Evolutionary conservation across 164 flowering plant genomes (phyloP), one percentile per base, ranked within the genome.

Genomic region (Vitis labrusca): DNA sequence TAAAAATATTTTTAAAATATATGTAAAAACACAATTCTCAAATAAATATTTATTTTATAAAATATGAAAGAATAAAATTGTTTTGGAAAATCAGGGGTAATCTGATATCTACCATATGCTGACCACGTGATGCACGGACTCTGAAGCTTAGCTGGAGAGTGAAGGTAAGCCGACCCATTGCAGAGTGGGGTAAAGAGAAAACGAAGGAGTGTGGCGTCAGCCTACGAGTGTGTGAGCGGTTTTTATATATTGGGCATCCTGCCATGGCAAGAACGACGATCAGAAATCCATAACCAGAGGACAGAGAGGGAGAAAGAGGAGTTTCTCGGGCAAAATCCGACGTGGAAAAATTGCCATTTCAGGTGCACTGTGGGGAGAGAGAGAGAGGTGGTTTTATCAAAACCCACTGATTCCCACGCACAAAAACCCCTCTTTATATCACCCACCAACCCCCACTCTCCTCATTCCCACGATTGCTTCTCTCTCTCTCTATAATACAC

Each of bases 331-430:
- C 27, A 23, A 63, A 50, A 63, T 1, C 30, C 23, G 55, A 50
- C 54, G 66, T 17, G 29, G 60, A 58, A 74, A 75, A 65, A 75
- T 52, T 62, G 48, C 66, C 76, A 61, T 73, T 62, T 60, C 19
- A 8, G n/a, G 29, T 49, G 52, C 47, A 17, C 50, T 19, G 15
- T 56, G 56, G 44, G 44, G 44, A 0, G 37, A 19, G 6, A 37
- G 44, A 37, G 44, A 37, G 13, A 47, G 48, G 73, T 67, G 71
- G 65, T 56, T 74, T 77, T 58, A 37, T 51, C 68, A 67, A 80
- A 76, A 71, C 7, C 83, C 71, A 77, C 81, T 78, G 83, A 83
- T 78, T 79, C 72, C 61, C 77, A 74, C 78, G 82, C 82, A 76
- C 71, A 75, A 37, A 37, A 37, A 3, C 66, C 72, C 74, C 54